Percentiles rank a stretch among this genome's conserved stretches.
phyloP scores from a whole-genome alignment of 768 basidiomycete species.

The Tricholoma matsutake region DNA sequence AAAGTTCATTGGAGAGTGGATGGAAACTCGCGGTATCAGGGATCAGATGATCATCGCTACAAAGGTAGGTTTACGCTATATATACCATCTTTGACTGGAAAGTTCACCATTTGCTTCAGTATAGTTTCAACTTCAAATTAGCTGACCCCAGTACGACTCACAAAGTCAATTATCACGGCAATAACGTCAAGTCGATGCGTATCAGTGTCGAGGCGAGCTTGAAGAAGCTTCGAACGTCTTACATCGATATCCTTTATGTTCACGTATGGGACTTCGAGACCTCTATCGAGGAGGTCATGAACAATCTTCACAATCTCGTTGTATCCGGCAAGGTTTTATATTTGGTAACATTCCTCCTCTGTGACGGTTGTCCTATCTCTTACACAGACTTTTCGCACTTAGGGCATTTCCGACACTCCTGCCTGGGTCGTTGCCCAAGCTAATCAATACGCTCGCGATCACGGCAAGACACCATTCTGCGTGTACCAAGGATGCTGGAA shows the following conservation, averaged over 20 bases:
- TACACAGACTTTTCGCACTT: background rate
- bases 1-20: constrained; percentile 51
- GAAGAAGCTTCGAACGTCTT: constrained; percentile 43
- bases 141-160: constrained; percentile 23
- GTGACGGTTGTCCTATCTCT: background rate
- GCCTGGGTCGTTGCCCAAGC: constrained; percentile 48
- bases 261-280: constrained; percentile 55
- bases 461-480: constrained; percentile 48
- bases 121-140: constrained; percentile 27
- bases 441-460: constrained; percentile 48
- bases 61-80: constrained; percentile 28
- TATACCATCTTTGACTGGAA: background rate
- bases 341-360: constrained; percentile 22
- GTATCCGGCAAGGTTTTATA: constrained; percentile 49
- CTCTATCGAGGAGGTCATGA: constrained; percentile 56
- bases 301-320: constrained; percentile 49
- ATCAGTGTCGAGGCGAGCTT: constrained; percentile 41
- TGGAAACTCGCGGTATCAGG: constrained; percentile 40
- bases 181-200: constrained; percentile 42
- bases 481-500: constrained; percentile 52
- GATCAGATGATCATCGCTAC: constrained; percentile 48
- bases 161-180: constrained; percentile 44
- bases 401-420: constrained; percentile 42
- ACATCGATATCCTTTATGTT: constrained; percentile 46
- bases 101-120: constrained; percentile 18